Percentiles rank a stretch among this genome's conserved stretches.
Evolutionary conservation across 2,329 filamentous ascomycete genomes (phyloP).

Genomic region (Elsinoe arachidis): DNA sequence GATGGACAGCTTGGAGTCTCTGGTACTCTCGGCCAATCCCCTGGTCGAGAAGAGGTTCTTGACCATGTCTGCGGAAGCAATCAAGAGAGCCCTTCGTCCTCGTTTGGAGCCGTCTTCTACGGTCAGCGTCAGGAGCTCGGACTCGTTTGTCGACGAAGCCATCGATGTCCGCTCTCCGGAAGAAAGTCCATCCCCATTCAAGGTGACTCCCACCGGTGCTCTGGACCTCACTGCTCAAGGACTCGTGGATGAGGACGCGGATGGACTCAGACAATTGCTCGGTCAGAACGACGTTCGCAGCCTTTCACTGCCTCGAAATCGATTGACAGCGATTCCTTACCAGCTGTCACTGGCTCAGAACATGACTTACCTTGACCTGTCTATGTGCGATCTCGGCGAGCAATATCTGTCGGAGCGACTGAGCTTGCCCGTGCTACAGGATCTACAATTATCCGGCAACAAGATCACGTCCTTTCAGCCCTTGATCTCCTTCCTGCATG

Average conservation of each 20-base stretch:
- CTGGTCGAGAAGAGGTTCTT: constrained; percentile 80
- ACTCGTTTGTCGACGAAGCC: constrained; percentile 20
- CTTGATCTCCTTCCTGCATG: constrained; percentile 58
- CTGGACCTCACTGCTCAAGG: constrained; percentile 34
- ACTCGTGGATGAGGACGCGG: constrained; percentile 31
- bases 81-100: constrained; percentile 64
- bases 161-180: constrained; percentile 17
- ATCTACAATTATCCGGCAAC: constrained; percentile 68
- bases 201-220: constrained; percentile 26
- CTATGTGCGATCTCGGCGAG: constrained; percentile 29
- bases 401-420: constrained; percentile 61
- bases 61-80: constrained; percentile 67
- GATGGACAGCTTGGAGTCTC: constrained; percentile 68
- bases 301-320: constrained; percentile 69
- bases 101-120: constrained; percentile 49
- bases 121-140: constrained; percentile 20
- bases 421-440: constrained; percentile 60
- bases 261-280: constrained; percentile 36
- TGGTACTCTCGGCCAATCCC: constrained; percentile 82
- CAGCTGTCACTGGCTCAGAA: constrained; percentile 62
- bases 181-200: constrained; percentile 20
- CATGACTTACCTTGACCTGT: constrained; percentile 45
- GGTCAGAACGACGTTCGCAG: constrained; percentile 42
- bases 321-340: constrained; percentile 58
- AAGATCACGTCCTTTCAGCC: constrained; percentile 62